A percentile compares a stretch with the other conserved stretches of the same genome.
These are phyloP conservation scores for Clavispora phyllophila DNA, from an alignment of 805 yeast species.

Conservation along the genomic window DNA sequence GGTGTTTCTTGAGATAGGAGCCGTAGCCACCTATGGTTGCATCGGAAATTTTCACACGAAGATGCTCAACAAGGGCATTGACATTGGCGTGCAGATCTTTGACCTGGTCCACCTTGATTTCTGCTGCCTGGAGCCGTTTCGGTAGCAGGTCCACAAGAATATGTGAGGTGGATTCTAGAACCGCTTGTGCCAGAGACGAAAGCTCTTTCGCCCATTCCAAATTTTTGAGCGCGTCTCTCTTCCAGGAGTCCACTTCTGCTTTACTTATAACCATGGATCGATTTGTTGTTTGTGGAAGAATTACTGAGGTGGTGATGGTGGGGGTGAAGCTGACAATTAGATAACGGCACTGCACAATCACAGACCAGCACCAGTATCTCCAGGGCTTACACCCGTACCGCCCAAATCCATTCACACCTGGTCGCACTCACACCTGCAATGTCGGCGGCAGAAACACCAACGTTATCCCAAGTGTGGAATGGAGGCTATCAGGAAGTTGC, in stretches of 20 bases:
- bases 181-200: constrained; percentile 30
- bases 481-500: constrained; percentile 24
- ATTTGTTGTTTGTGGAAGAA: not conserved
- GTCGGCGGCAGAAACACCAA: not conserved
- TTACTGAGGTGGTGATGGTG: too few species aligned
- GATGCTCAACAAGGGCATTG: constrained; percentile 11
- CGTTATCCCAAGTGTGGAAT: constrained; percentile 1
- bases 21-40: constrained; percentile 7
- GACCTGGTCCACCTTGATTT: constrained; percentile 11
- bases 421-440: not conserved
- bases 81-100: constrained; percentile 14
- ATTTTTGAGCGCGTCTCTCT: constrained; percentile 23
- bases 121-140: constrained; percentile 15
- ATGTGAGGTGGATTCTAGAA: constrained; percentile 21
- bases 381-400: too few species aligned
- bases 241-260: constrained; percentile 21
- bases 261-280: constrained; percentile 1
- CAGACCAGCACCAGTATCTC: not conserved
- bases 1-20: constrained; percentile 6
- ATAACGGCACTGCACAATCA: not conserved
- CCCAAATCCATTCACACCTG: too few species aligned
- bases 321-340: not conserved
- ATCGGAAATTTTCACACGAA: constrained; percentile 12
- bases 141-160: constrained; percentile 23
- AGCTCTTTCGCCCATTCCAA: constrained; percentile 26